Conservation (phyloP, 2,329 filamentous ascomycete genomes). For the Neophaeococcomyces mojaviensis region DNA sequence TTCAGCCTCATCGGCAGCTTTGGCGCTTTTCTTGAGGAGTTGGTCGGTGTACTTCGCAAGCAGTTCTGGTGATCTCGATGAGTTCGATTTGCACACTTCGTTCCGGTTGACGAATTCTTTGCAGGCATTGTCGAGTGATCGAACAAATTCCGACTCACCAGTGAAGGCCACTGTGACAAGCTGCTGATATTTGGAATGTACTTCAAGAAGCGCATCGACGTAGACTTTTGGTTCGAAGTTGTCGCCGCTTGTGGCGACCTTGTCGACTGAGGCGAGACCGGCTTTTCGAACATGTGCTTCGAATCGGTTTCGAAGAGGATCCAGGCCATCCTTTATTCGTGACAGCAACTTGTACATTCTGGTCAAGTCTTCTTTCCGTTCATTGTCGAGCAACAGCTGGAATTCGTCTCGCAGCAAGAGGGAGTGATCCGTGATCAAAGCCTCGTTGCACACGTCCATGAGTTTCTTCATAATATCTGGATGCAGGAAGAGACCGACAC, state of each 20-base stretch:
- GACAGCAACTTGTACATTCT: constrained; percentile 92
- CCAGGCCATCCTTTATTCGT: constrained; percentile 81
- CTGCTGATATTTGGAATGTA: constrained; percentile 85
- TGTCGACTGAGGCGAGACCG: constrained; percentile 79
- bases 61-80: constrained; percentile 88
- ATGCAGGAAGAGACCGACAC: constrained; percentile 85
- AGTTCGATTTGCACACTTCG: constrained; percentile 86
- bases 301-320: constrained; percentile 78
- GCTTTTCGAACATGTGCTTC: constrained; percentile 89
- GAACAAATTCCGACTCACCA: constrained; percentile 92
- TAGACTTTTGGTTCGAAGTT: constrained; percentile 94
- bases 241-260: constrained; percentile 80
- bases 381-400: constrained; percentile 84
- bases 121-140: constrained; percentile 93
- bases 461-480: constrained; percentile 77
- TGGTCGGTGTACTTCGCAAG: constrained; percentile 93
- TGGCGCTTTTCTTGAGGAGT: constrained; percentile 83
- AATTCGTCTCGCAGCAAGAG: constrained; percentile 87
- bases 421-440: constrained; percentile 83
- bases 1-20: constrained; percentile 87
- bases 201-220: constrained; percentile 87
- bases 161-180: constrained; percentile 89
- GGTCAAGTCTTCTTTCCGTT: constrained; percentile 89
- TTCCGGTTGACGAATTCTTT: constrained; percentile 98
- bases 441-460: constrained; percentile 80